Evolutionary conservation across 768 basidiomycete genomes (phyloP).

Genomic region (Dendrothele bispora): DNA sequence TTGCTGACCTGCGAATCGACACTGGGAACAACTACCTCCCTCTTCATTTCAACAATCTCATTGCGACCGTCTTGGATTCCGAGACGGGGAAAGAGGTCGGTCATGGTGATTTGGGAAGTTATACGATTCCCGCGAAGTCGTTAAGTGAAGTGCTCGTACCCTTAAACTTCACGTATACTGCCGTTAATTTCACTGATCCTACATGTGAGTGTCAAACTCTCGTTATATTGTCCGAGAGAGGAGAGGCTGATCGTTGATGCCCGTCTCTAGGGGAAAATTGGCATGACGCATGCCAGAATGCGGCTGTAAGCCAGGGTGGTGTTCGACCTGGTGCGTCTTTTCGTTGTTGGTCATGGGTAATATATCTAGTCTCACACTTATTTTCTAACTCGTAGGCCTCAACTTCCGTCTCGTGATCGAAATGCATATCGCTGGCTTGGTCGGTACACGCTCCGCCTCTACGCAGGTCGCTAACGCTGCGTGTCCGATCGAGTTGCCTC

Average conservation of each 20-base stretch:
- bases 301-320: constrained; percentile 44
- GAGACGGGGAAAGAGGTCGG: constrained; percentile 65
- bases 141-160: constrained; percentile 71
- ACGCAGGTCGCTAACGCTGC: constrained; percentile 58
- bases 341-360: not conserved
- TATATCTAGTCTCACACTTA: constrained; percentile 9
- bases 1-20: constrained; percentile 74
- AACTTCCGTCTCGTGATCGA: constrained; percentile 65
- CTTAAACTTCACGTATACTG: constrained; percentile 81
- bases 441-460: constrained; percentile 49
- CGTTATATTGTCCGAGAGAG: constrained; percentile 5
- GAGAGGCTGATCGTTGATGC: constrained; percentile 7
- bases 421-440: constrained; percentile 71
- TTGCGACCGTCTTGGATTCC: constrained; percentile 70
- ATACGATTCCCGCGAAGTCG: constrained; percentile 63
- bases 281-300: constrained; percentile 77
- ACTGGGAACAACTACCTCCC: constrained; percentile 77
- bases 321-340: constrained; percentile 56
- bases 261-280: constrained; percentile 58
- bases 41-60: constrained; percentile 65
- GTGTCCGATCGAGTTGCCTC: constrained; percentile 69
- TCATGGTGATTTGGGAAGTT: constrained; percentile 57
- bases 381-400: constrained; percentile 37
- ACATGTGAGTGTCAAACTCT: constrained; percentile 59
- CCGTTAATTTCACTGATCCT: constrained; percentile 74